phyloP scores from a whole-genome alignment of 2,329 filamentous ascomycete genomes.

The Trichoderma atrobrunneum region DNA sequence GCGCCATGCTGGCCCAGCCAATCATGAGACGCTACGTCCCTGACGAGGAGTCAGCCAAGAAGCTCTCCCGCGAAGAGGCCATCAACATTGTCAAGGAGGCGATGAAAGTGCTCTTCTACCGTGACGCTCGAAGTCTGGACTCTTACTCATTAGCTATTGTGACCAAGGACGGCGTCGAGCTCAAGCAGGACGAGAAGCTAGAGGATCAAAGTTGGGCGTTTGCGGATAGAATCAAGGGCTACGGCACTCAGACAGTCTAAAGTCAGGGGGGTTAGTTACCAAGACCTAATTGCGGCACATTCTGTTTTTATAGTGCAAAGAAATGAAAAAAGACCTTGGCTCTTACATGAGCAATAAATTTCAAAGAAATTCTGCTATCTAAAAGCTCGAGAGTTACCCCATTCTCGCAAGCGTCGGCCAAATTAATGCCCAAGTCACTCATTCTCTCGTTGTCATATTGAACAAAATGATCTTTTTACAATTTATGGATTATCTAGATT shows the following conservation, averaged over 20 bases:
- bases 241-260: constrained; percentile 79
- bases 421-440: too few relatives aligned
- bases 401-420: too few relatives aligned
- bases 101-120: constrained; percentile 98
- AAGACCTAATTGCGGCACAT: not conserved
- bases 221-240: constrained; percentile 90
- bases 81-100: constrained; percentile 82
- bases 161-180: constrained; percentile 81
- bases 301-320: not conserved
- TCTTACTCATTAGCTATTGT: constrained; percentile 88
- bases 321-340: not conserved
- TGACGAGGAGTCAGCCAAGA: constrained; percentile 73
- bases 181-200: constrained; percentile 81
- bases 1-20: constrained; percentile 87
- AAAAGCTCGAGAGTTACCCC: too few relatives aligned
- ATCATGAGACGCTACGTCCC: constrained; percentile 81
- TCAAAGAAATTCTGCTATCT: not conserved
- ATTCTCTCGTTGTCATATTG: not conserved
- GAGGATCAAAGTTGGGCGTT: constrained; percentile 98
- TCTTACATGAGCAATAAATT: not conserved
- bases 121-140: constrained; percentile 90
- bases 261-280: not conserved
- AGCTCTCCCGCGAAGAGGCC: constrained; percentile 74
- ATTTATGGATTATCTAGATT: not conserved
- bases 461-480: not conserved